phyloP scores from a whole-genome alignment of 1,284 basidiomycete species.

The Puccinia novopanici region DNA sequence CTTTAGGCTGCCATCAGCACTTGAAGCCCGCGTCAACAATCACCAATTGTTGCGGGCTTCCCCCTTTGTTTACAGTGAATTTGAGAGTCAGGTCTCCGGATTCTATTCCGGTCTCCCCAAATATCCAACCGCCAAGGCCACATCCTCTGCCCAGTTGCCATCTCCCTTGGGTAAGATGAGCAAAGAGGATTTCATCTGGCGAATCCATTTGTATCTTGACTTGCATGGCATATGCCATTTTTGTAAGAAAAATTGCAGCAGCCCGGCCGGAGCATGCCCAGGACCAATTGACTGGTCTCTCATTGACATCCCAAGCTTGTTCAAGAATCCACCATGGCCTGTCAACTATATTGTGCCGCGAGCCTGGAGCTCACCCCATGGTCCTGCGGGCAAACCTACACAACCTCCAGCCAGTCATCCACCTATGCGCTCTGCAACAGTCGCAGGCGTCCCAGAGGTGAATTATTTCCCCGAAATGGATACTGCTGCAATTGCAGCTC shows the following conservation, averaged over 20 bases:
- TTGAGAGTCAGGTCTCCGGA: not conserved
- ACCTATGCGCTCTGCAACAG: too few relatives aligned
- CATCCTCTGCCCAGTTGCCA: not conserved
- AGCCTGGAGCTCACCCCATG: not conserved
- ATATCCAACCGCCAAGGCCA: too few relatives aligned
- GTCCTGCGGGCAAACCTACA: conserved; percentile 2
- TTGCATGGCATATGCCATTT: conserved; percentile 16
- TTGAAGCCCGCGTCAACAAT: not conserved
- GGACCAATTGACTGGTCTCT: not conserved
- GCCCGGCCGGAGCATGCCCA: not conserved
- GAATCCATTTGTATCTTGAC: conserved; percentile 7
- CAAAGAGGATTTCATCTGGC: not conserved
- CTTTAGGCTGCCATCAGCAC: not conserved
- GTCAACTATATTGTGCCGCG: not conserved
- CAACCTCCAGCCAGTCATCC: too few relatives aligned
- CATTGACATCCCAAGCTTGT: not conserved
- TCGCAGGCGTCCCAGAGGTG: too few relatives aligned
- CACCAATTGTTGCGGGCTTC: not conserved
- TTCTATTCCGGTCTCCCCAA: not conserved
- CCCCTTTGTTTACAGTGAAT: not conserved
- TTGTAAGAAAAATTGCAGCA: conserved; percentile 27
- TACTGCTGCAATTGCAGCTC: too few relatives aligned
- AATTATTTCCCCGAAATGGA: too few relatives aligned
- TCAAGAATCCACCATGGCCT: not conserved
- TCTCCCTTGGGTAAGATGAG: not conserved